Evolutionary conservation across 2,329 filamentous ascomycete species (phyloP).

Genomic region (Exserohilum rostratum): DNA sequence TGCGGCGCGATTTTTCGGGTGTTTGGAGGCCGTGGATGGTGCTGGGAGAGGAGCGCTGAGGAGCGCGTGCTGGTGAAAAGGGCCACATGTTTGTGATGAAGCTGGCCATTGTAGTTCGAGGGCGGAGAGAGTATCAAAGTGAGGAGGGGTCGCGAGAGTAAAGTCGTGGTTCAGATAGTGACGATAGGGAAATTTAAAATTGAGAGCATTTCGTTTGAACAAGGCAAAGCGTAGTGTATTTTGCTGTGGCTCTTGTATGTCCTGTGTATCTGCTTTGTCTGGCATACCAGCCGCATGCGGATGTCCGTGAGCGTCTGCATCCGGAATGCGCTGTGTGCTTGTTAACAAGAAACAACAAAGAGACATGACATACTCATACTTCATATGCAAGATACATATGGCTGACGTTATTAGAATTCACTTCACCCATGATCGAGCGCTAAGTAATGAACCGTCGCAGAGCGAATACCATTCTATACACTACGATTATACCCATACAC

Average conservation of each 20-base stretch:
- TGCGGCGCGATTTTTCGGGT: background rate
- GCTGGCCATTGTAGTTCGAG: background rate
- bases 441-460: too few relatives aligned
- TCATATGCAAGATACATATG: background rate
- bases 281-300: constrained; percentile 16
- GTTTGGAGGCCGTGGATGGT: too few relatives aligned
- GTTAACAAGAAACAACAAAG: background rate
- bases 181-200: too few relatives aligned
- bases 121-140: background rate
- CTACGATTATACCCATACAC: constrained; percentile 5
- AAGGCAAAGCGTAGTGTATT: background rate
- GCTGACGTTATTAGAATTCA: too few relatives aligned
- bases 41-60: background rate
- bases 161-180: too few relatives aligned
- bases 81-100: background rate
- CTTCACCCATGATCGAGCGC: too few relatives aligned
- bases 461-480: background rate
- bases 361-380: background rate
- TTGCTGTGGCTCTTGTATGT: constrained; percentile 9
- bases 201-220: background rate
- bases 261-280: constrained; percentile 7
- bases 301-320: background rate
- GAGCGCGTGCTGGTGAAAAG: background rate
- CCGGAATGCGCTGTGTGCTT: constrained; percentile 3
- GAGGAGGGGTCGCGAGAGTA: too few relatives aligned